Base-by-base conservation (phyloP, 192 early-diverging fungal species). In the Coemansia sp. region DNA sequence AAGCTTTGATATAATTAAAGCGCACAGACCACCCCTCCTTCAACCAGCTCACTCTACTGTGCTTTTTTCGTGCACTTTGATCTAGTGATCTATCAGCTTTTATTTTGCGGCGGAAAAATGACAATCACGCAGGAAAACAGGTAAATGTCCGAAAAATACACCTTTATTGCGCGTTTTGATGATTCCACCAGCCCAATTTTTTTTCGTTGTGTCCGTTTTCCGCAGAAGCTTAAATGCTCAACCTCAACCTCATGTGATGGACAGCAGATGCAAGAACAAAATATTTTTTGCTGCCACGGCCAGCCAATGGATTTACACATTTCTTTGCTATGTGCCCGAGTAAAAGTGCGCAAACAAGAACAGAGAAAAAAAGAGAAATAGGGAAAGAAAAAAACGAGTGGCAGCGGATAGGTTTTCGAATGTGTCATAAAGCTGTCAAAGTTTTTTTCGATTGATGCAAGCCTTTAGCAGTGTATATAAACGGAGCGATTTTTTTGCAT, bases 141-240 rank as follows among this genome's bases (percentile, higher is more conserved):
- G 34, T 56, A 64, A 59, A 58, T 32, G 56, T 36, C 76, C 71
- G 71, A 79, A 73, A 79, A 79, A 79, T 61, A 63, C 55, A 28
- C 76, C 71, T 62, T 51, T 55, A 25, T 36, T 30, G 8, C 33
- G 16, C 32, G 5, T 17, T 14, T n/a, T 32, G 56, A 32, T 36
- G n/a, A n/a, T 22, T 22, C 49, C 5, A 50, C 49, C 5, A 7
- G 12, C 49, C n/a, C 49, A 50, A 8, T 22, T 50, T 20, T 50
- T 50, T 50, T 50, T 50, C 49, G 4, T 50, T 50, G n/a, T 50
- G 16, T 50, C 22, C 49, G 16, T 12, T 7, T 50, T 22, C 22
- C 49, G n/a, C 49, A 11, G 42, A 22, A 5, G 34, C 34, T 36
- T 8, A 36, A 36, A 36, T 6, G 34, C 34, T 4, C 34, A 36